Percentiles rank a stretch among this genome's conserved stretches.
Conservation (phyloP, 2,329 filamentous ascomycete genomes). For the Cryphonectria carpinicola region DNA sequence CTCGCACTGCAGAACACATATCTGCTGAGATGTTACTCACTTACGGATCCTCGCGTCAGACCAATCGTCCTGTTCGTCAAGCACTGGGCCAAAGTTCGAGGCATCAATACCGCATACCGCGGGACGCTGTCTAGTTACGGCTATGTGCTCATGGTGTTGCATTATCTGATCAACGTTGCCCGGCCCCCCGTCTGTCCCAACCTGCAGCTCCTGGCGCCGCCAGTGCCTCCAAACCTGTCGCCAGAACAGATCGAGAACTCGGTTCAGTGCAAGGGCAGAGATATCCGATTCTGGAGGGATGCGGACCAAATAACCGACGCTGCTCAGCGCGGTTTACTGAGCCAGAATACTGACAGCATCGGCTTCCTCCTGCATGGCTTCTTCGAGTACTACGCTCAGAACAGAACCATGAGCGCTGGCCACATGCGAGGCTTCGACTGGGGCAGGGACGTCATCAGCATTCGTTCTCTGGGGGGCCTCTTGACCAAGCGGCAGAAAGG, state of each 20-base stretch:
- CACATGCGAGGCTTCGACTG: conserved; percentile 71
- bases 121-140: conserved; percentile 89
- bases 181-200: conserved; percentile 84
- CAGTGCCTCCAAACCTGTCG: conserved; percentile 45
- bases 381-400: conserved; percentile 82
- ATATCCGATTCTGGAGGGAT: conserved; percentile 78
- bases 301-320: conserved; percentile 69
- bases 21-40: conserved; percentile 81
- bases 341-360: conserved; percentile 69
- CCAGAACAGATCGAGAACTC: conserved; percentile 44
- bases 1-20: conserved; percentile 83
- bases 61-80: conserved; percentile 86
- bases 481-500: conserved; percentile 77
- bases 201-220: conserved; percentile 64
- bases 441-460: conserved; percentile 77
- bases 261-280: conserved; percentile 63
- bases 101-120: conserved; percentile 84
- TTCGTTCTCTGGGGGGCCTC: conserved; percentile 73
- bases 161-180: conserved; percentile 84
- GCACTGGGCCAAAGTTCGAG: conserved; percentile 83
- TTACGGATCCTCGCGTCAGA: conserved; percentile 76
- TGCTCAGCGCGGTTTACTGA: conserved; percentile 62
- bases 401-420: conserved; percentile 55
- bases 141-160: conserved; percentile 89
- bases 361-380: conserved; percentile 79